Conservation (phyloP, 768 basidiomycete genomes). For the Leccinum aurantiacum region DNA sequence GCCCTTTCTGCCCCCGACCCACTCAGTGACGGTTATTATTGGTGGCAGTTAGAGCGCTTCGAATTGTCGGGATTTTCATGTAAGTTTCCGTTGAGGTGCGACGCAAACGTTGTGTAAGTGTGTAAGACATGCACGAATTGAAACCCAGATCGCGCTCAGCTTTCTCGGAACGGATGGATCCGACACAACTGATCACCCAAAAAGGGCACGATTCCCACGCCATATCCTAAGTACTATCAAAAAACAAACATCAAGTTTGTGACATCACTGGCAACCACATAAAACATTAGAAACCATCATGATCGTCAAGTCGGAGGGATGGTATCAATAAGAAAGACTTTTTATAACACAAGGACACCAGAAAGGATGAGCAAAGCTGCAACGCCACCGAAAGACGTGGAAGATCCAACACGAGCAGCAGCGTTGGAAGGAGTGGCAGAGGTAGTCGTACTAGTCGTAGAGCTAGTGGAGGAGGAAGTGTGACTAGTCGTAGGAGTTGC, state of each 20-base stretch:
- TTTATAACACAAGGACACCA: conserved; percentile 22
- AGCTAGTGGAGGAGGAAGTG: background rate
- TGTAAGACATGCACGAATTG: background rate
- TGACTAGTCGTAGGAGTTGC: background rate
- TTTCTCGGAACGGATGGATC: too few species aligned
- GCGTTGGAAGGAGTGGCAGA: conserved; percentile 20
- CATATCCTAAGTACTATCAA: too few species aligned
- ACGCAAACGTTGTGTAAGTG: too few species aligned
- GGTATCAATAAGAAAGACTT: conserved; percentile 4
- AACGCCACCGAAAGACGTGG: conserved; percentile 20
- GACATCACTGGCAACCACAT: background rate
- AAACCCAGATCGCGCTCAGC: background rate
- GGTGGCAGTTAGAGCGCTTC: background rate
- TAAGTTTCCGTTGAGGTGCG: too few species aligned
- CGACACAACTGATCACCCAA: too few species aligned
- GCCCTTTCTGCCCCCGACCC: background rate
- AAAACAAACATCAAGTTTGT: background rate
- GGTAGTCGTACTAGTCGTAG: background rate
- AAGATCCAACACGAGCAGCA: conserved; percentile 22
- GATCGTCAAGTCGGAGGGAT: conserved; percentile 1
- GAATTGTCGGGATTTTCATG: background rate
- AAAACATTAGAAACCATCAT: conserved; percentile 9
- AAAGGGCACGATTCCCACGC: too few species aligned
- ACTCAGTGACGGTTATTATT: background rate
- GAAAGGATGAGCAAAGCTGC: conserved; percentile 22